Base-by-base conservation (phyloP, 108 stramenopile species). In the Nitzschia palea region DNA sequence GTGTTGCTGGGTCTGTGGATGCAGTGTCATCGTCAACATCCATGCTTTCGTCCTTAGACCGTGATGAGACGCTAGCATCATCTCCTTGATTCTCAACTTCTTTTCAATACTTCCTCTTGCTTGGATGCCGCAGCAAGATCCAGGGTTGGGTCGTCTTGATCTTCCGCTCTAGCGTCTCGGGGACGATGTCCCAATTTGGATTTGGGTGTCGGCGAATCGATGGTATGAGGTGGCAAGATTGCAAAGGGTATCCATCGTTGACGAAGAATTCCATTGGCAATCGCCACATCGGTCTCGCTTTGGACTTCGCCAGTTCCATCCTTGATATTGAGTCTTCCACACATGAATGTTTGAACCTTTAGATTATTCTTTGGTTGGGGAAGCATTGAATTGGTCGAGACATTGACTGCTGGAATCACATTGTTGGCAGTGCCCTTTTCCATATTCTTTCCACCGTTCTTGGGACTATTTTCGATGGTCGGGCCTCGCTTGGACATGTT, bases 231-330 rank as follows among this genome's bases (percentile, higher is more conserved):
- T 9, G 87, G 92, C 23, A 93, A 26, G 29, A 93, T 73, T 17
- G 76, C 73, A 62, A 76, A 81, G 15, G 92, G 92, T 29, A 71
- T 82, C 89, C 89, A 93, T 33, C 79, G 61, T 43, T 70, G 68
- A 45, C 73, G 79, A 5, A 79, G 67, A 54, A 93, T 76, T 9
- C 70, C 71, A 56, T 62, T 73, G 54, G 69, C 71, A 60, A 87
- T 68, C 29, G 48, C 57, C 35, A 65, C 45, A 58, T 78, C 81
- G 22, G 65, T 58, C 58, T 54, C 73, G 54, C 58, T 22, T 68
- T 73, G 82, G 12, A 51, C 32, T n/a, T 76, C 82, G 34, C 42
- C 62, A 40, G 42, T 59, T 14, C 60, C 56, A 43, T 83, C 80
- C 51, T 85, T 83, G 57, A 68, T 65, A 31, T 56, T 72, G 34